Conservation (phyloP, 306 rosid genomes). For the Quercus gilva region DNA sequence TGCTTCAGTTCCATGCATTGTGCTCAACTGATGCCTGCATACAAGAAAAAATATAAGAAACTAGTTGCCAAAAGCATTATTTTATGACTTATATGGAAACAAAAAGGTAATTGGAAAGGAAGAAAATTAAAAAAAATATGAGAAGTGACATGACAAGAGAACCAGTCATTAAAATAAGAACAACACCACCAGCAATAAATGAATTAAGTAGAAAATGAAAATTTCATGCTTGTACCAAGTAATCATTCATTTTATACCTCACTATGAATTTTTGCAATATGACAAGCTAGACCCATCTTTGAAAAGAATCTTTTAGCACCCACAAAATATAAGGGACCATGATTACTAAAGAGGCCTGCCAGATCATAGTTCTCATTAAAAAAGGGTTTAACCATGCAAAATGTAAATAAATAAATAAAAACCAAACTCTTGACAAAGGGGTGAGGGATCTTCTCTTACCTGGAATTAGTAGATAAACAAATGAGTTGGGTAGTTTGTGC, state of each 20-base stretch:
- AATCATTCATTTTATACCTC: constrained; percentile 48
- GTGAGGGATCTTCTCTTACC: constrained; percentile 40
- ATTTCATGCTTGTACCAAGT: neutral
- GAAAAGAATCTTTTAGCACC: constrained; percentile 78
- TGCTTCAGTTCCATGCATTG: constrained; percentile 77
- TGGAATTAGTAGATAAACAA: constrained; percentile 76
- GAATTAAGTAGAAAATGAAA: neutral
- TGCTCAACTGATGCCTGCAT: constrained; percentile 71
- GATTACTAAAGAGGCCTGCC: constrained; percentile 87
- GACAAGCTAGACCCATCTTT: constrained; percentile 86
- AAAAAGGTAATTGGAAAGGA: neutral
- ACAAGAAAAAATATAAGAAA: neutral
- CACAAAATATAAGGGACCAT: constrained; percentile 79
- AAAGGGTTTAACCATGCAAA: neutral
- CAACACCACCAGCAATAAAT: neutral
- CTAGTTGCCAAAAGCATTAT: neutral
- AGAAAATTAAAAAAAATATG: neutral
- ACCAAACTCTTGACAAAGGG: neutral
- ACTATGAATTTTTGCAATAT: constrained; percentile 82
- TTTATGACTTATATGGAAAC: neutral
- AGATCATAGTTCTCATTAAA: constrained; percentile 18
- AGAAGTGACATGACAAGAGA: neutral
- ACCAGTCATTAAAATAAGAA: neutral
- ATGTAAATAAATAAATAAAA: constrained; percentile 9
- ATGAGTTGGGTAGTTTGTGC: constrained; percentile 66